phyloP scores from a whole-genome alignment of 2,329 filamentous ascomycete species.

The Cladorrhinum sp. region DNA sequence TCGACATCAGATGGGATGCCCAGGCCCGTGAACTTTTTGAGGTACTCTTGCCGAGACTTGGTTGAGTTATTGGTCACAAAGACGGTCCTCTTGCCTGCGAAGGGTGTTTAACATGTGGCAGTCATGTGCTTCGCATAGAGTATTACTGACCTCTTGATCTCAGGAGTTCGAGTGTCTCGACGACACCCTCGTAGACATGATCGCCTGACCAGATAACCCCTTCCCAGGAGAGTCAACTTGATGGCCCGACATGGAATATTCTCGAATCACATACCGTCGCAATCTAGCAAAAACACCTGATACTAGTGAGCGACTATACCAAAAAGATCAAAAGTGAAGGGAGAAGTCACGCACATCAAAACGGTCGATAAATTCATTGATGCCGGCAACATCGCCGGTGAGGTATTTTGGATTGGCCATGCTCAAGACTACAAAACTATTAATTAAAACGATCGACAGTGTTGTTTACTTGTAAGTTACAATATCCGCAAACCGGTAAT shows the following conservation, averaged over 20 bases:
- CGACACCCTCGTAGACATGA: slow-evolving; percentile 78
- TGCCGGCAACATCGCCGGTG: slow-evolving; percentile 72
- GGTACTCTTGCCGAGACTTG: slow-evolving; percentile 89
- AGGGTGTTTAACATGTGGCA: not conserved
- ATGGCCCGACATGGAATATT: not conserved
- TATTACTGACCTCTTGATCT: slow-evolving; percentile 67
- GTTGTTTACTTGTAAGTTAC: not conserved
- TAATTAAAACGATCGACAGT: not conserved
- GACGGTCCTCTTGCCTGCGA: slow-evolving; percentile 78
- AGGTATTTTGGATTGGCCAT: slow-evolving; percentile 55
- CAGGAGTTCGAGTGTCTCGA: slow-evolving; percentile 80
- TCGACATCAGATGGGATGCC: slow-evolving; percentile 78
- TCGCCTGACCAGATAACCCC: slow-evolving; percentile 97
- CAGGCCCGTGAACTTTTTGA: slow-evolving; percentile 80
- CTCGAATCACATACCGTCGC: slow-evolving; percentile 70
- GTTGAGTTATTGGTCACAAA: slow-evolving; percentile 99
- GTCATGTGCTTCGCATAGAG: not conserved
- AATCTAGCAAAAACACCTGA: slow-evolving; percentile 91
- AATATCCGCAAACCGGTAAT: not conserved
- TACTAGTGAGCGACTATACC: slow-evolving; percentile 8
- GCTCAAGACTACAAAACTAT: not conserved
- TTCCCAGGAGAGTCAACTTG: slow-evolving; percentile 38
- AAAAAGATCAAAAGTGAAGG: not conserved
- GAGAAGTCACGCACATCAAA: slow-evolving; percentile 72
- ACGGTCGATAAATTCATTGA: slow-evolving; percentile 79